Conservation (phyloP, 2,329 filamentous ascomycete genomes). For the Arthrinium puccinioides region DNA sequence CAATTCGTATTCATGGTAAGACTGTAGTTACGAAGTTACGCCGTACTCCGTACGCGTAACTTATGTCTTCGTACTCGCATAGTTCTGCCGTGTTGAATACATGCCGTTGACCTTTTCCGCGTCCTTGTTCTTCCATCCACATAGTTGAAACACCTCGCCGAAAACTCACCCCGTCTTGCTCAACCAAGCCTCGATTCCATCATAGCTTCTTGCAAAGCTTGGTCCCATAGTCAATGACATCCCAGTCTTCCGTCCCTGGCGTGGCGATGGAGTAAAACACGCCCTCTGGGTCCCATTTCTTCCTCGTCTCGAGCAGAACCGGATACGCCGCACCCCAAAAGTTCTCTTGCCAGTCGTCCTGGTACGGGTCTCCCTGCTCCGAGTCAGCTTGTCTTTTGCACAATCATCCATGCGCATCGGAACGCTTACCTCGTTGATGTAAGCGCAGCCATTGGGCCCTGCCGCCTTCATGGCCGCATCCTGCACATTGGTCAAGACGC, state of each 20-base stretch:
- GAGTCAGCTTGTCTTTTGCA: no score
- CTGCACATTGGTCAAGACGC: constrained; percentile 28
- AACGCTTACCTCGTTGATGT: constrained; percentile 41
- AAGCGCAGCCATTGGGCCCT: constrained; percentile 30
- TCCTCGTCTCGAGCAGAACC: constrained; percentile 15
- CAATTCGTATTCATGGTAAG: no score
- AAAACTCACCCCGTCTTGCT: no score
- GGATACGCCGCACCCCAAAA: constrained; percentile 22
- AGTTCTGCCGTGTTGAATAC: no score
- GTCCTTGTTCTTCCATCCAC: no score
- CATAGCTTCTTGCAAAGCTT: constrained; percentile 14
- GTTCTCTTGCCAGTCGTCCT: constrained; percentile 19
- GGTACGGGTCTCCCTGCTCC: constrained; percentile 24
- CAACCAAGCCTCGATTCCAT: no score
- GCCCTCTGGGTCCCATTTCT: constrained; percentile 21
- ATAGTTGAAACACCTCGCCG: no score
- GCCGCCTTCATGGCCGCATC: constrained; percentile 28
- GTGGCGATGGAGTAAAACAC: constrained; percentile 19
- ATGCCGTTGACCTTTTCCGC: no score
- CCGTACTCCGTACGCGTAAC: no score
- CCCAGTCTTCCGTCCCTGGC: constrained; percentile 20
- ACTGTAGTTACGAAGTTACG: no score
- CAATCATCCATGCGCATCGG: constrained; percentile 4
- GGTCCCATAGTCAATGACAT: constrained; percentile 20
- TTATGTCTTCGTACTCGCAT: no score